phyloP scores from a whole-genome alignment of 2,329 filamentous ascomycete species.

The Talaromyces atroroseus region DNA sequence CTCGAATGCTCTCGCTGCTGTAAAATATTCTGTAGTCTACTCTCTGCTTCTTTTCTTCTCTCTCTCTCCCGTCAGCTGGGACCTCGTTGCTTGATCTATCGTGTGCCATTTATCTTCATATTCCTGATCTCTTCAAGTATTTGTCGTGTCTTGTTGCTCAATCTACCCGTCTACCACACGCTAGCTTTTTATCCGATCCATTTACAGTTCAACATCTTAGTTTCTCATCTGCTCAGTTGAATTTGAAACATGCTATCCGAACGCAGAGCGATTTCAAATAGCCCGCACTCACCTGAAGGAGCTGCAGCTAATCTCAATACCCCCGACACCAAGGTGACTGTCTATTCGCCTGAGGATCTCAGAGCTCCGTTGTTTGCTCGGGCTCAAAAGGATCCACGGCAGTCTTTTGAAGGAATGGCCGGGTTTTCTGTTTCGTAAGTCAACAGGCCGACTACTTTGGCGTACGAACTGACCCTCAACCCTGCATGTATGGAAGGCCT shows the following conservation, averaged over 20 bases:
- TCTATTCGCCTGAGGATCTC: slow-evolving; percentile 58
- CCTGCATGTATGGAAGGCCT: slow-evolving; percentile 12
- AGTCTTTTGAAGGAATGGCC: slow-evolving; percentile 1
- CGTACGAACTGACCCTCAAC: not conserved
- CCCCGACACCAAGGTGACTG: slow-evolving; percentile 58
- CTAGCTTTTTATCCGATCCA: not conserved
- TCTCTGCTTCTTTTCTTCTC: not conserved
- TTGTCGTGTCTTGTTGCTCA: slow-evolving; percentile 1
- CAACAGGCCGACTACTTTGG: not conserved
- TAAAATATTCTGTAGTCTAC: not conserved
- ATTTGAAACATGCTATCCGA: slow-evolving; percentile 11
- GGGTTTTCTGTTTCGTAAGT: slow-evolving; percentile 10
- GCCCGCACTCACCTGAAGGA: slow-evolving; percentile 39
- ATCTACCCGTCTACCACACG: not conserved
- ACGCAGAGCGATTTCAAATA: slow-evolving; percentile 22
- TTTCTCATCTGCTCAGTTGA: not conserved
- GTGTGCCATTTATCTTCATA: slow-evolving; percentile 3
- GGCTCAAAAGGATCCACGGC: slow-evolving; percentile 9
- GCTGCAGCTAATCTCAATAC: slow-evolving; percentile 55
- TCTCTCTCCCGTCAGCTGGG: not conserved
- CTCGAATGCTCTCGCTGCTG: not conserved
- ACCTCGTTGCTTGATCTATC: slow-evolving; percentile 5
- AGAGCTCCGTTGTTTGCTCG: slow-evolving; percentile 33
- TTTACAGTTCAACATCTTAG: not conserved
- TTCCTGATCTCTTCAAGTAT: not conserved